Evolutionary conservation across 2,329 filamentous ascomycete species (phyloP).

Genomic region (Shiraia bambusicola): DNA sequence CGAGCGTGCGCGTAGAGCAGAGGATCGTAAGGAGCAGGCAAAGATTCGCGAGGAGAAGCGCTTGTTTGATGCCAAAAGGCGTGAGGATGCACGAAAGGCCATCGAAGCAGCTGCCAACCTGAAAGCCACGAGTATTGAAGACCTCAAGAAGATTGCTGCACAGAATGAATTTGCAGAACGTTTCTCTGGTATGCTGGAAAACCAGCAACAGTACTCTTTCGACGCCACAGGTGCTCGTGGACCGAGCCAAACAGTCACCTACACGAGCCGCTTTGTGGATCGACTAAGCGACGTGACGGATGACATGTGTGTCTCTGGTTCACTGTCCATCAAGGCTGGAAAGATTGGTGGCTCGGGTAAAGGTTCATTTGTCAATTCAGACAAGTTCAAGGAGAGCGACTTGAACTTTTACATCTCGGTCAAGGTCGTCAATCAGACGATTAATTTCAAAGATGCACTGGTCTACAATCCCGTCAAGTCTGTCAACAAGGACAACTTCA

Average conservation of each 20-base stretch:
- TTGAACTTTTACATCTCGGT: slow-evolving; percentile 20
- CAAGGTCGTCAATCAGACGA: slow-evolving; percentile 30
- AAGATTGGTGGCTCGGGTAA: slow-evolving; percentile 7
- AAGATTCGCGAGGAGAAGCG: slow-evolving; percentile 4
- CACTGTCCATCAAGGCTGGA: slow-evolving; percentile 11
- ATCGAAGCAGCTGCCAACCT: slow-evolving; percentile 4
- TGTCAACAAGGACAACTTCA: slow-evolving; percentile 6
- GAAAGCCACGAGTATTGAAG: background rate
- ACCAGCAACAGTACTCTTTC: slow-evolving; percentile 1
- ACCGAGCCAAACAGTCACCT: slow-evolving; percentile 17
- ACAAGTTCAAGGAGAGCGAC: slow-evolving; percentile 28
- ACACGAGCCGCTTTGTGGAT: slow-evolving; percentile 19
- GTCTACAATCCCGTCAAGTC: slow-evolving; percentile 20
- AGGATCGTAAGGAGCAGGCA: slow-evolving; percentile 4
- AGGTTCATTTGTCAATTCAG: slow-evolving; percentile 5
- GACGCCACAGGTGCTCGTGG: background rate
- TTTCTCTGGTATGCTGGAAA: slow-evolving; percentile 1
- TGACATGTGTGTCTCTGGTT: slow-evolving; percentile 9
- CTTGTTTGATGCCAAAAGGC: background rate
- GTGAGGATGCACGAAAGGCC: slow-evolving; percentile 1
- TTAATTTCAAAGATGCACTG: slow-evolving; percentile 20
- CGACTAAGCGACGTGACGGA: slow-evolving; percentile 21
- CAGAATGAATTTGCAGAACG: slow-evolving; percentile 5
- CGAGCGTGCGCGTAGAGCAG: slow-evolving; percentile 1
- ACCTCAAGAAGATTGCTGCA: slow-evolving; percentile 2